phyloP scores from a whole-genome alignment of 176 grass and related monocot species.

The Carex kokanica region DNA sequence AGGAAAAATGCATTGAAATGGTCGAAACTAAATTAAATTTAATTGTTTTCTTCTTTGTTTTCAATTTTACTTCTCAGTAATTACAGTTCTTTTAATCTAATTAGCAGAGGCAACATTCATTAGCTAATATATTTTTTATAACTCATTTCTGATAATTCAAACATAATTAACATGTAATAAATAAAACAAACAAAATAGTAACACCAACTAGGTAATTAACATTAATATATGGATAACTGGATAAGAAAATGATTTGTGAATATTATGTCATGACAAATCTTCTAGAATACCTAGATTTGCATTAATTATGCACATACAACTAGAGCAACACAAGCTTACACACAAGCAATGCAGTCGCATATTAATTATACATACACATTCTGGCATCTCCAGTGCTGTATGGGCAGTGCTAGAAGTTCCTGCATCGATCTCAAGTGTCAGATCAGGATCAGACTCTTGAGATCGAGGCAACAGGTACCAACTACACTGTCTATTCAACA shows the following conservation, averaged over 20 bases:
- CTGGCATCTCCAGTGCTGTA: background rate
- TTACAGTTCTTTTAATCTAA: background rate
- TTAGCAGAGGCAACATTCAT: background rate
- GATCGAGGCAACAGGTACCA: background rate
- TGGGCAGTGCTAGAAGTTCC: background rate
- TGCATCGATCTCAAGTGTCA: background rate
- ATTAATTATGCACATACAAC: background rate
- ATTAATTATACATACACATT: constrained; percentile 17
- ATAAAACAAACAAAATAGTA: background rate
- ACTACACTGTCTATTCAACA: background rate
- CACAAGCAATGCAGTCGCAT: background rate
- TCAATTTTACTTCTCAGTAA: background rate
- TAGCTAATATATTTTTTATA: background rate
- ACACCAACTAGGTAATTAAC: background rate
- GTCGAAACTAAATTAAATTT: background rate
- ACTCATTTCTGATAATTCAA: background rate
- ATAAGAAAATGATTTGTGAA: background rate
- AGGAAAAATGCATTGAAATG: background rate
- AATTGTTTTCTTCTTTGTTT: background rate
- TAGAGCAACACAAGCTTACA: constrained; percentile 17
- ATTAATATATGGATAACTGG: constrained; percentile 1
- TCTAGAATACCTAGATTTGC: background rate
- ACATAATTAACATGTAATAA: background rate
- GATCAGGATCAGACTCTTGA: constrained; percentile 10
- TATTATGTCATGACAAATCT: background rate